Conservation (phyloP, 1,284 basidiomycete species). For the Malassezia caprae region DNA sequence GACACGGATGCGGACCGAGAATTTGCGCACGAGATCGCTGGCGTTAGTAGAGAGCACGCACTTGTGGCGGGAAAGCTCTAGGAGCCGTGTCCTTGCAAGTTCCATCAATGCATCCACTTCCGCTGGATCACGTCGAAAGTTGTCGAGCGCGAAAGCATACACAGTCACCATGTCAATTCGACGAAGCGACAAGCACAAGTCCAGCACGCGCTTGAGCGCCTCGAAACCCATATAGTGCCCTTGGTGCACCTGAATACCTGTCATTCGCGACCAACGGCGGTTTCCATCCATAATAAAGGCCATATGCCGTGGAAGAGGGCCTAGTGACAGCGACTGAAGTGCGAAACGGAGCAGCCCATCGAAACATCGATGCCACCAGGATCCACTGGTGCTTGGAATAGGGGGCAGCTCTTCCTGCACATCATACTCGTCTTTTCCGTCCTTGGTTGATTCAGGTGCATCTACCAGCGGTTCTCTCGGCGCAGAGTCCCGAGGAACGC, state of each 20-base stretch:
- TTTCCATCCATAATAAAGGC: slow-evolving; percentile 99
- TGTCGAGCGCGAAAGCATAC: slow-evolving; percentile 94
- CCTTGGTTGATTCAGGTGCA: not conserved
- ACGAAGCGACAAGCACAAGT: slow-evolving; percentile 36
- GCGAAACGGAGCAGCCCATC: not conserved
- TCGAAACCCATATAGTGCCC: slow-evolving; percentile 81
- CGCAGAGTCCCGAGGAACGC: not conserved
- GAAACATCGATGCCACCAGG: not conserved
- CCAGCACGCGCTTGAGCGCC: slow-evolving; percentile 58
- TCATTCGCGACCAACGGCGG: slow-evolving; percentile 68
- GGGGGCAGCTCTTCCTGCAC: not conserved
- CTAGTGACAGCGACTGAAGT: slow-evolving; percentile 47
- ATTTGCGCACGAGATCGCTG: slow-evolving; percentile 50
- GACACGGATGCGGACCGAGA: slow-evolving; percentile 76
- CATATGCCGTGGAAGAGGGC: slow-evolving; percentile 80
- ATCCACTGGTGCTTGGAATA: not conserved
- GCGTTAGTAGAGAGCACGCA: not conserved
- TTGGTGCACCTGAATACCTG: slow-evolving; percentile 34
- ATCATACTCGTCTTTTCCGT: not conserved
- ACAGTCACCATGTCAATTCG: slow-evolving; percentile 61
- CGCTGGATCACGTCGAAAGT: slow-evolving; percentile 75
- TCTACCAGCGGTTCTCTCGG: not conserved
- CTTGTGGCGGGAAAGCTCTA: slow-evolving; percentile 67
- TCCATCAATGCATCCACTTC: slow-evolving; percentile 83
- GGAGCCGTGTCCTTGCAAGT: slow-evolving; percentile 68